Base-by-base conservation (phyloP, 345 rosid genomes). In the Raphanus raphanistrum region DNA sequence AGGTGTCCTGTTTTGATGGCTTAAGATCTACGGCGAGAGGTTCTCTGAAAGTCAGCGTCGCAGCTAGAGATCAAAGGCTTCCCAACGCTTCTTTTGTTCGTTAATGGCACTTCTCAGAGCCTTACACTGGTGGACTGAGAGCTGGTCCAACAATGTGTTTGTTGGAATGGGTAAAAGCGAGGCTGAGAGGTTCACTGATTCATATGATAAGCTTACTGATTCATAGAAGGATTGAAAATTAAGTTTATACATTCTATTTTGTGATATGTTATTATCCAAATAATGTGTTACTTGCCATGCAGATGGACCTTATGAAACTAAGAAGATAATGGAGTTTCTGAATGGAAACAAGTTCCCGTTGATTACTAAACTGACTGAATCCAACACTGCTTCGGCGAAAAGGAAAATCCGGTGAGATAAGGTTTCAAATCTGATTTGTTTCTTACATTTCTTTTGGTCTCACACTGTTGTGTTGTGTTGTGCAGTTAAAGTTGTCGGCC, bases 21-120 rank as follows among this genome's bases (percentile, higher is more conserved):
- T 21, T 94, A 86, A 94, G 78, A 85, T 94, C 72, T 97, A 94
- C 81, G 94, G 90, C 28, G 96, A 94, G 58, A 84, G 97, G 75
- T 89, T 89, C 79, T 80, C 92, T n/a, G 1, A 89, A 89, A 81
- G 87, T 83, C 3, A n/a, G 98, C 97, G 58, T 86, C 94, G n/a
- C 9, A 21, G 71, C 87, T 92, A 29, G 86, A 84, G 27, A 85
- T 94, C 74, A 90, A 87, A 65, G 97, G 97, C 31, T 92, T 92
- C 75, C 97, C 97, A 26, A 90, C 94, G 58, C 72, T 94, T 85
- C 88, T 94, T 68, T 82, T 94, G 58, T 94, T 91, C 76, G 83
- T 85, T 21, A 21, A 21, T 21, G 21, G 21, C 21, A 21, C 21
- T 21, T 21, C 21, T 21, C 21, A 21, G 21, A 21, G 21, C 21